These are phyloP conservation scores for Phialocephala subalpina DNA, from an alignment of 2,329 filamentous ascomycete genomes.

Conservation along the genomic window DNA sequence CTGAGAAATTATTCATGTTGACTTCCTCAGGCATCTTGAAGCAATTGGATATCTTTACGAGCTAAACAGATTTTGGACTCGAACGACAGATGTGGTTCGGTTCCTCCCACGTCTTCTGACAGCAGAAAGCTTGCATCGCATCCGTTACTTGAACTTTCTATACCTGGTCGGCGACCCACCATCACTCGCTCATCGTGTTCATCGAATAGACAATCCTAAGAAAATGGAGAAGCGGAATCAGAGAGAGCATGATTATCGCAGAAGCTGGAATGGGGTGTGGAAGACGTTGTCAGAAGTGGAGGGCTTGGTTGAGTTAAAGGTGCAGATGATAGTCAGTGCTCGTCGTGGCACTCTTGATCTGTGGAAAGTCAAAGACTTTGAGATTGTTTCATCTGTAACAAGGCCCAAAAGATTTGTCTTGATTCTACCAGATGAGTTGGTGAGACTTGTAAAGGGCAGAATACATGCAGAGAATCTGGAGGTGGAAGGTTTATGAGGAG, in stretches of 20 bases:
- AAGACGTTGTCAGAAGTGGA: slow-evolving; percentile 14
- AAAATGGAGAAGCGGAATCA: neutral
- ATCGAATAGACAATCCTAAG: neutral
- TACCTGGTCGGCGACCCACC: slow-evolving; percentile 13
- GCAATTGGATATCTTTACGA: slow-evolving; percentile 14
- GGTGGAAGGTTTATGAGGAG: no score
- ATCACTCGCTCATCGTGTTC: neutral
- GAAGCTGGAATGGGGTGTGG: slow-evolving; percentile 15
- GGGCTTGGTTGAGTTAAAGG: slow-evolving; percentile 11
- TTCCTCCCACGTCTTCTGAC: slow-evolving; percentile 12
- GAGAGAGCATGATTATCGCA: slow-evolving; percentile 10
- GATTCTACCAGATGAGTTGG: slow-evolving; percentile 12
- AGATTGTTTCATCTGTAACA: slow-evolving; percentile 13
- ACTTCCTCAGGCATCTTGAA: slow-evolving; percentile 15
- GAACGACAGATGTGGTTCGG: neutral
- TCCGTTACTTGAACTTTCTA: slow-evolving; percentile 5
- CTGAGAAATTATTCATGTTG: no score
- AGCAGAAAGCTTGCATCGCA: neutral
- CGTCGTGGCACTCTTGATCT: neutral
- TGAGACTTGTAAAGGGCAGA: no score
- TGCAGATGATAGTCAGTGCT: slow-evolving; percentile 5
- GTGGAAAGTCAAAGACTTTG: slow-evolving; percentile 16
- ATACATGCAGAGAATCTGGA: no score
- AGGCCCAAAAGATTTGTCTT: slow-evolving; percentile 11
- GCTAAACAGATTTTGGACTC: slow-evolving; percentile 10